These are phyloP conservation scores for Asparagopsis taxiformis DNA, from an alignment of 31 red algal genomes.

Conservation along the genomic window DNA sequence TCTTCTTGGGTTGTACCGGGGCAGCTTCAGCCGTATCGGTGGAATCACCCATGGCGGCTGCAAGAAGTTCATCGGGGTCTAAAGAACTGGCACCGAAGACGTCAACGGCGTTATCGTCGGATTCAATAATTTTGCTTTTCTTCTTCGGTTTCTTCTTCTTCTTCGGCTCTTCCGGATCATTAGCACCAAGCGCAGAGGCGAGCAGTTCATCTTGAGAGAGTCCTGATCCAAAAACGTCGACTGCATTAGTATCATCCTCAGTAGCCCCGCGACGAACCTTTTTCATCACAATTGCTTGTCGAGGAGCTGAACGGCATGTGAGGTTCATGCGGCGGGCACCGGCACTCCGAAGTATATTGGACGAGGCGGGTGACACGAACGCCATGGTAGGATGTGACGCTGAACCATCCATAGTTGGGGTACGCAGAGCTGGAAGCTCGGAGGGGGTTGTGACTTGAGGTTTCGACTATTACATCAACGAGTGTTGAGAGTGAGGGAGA, in stretches of 20 bases:
- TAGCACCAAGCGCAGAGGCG: constrained; percentile 29
- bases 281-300: constrained; percentile 18
- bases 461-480: no score
- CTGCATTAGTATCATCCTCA: constrained; percentile 40
- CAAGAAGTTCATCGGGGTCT: constrained; percentile 51
- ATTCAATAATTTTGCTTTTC: constrained; percentile 3
- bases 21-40: not conserved
- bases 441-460: no score
- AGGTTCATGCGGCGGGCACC: not conserved
- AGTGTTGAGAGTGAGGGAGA: no score
- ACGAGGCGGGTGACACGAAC: not conserved
- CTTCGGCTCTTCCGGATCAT: constrained; percentile 2
- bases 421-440: no score
- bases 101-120: constrained; percentile 50
- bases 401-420: not conserved
- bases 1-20: not conserved
- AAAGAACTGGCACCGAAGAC: constrained; percentile 31
- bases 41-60: constrained; percentile 21
- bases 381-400: not conserved
- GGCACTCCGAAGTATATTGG: not conserved
- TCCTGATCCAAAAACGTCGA: constrained; percentile 47
- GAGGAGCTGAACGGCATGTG: not conserved
- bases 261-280: constrained; percentile 12
- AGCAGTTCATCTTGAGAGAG: constrained; percentile 40
- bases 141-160: constrained; percentile 49